Percentiles rank a stretch among this genome's conserved stretches.
Conservation (phyloP, 495 filamentous ascomycete species). For the Podospora australis region DNA sequence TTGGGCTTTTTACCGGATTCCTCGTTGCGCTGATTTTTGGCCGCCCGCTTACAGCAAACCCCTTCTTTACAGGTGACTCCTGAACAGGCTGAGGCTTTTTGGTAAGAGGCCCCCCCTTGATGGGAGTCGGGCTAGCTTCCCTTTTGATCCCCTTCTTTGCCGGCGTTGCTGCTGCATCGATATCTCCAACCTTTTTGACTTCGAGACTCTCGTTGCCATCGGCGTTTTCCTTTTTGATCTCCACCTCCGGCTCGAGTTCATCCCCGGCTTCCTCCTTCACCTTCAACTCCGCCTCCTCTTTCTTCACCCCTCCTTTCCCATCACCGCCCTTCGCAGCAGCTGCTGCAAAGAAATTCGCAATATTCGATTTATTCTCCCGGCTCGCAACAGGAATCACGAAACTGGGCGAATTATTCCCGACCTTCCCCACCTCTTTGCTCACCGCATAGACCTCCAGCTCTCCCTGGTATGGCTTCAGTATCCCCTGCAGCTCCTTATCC, state of each 20-base stretch:
- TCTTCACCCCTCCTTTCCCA: constrained; percentile 14
- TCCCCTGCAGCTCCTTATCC: constrained; percentile 67
- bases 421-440: constrained; percentile 84
- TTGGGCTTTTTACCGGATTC: constrained; percentile 29
- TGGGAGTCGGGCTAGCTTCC: too few relatives aligned
- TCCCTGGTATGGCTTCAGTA: constrained; percentile 70
- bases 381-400: constrained; percentile 80
- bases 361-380: constrained; percentile 81
- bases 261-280: constrained; percentile 11
- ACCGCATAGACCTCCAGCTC: constrained; percentile 84
- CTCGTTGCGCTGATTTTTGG: constrained; percentile 40
- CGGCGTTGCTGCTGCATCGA: constrained; percentile 5
- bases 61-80: constrained; percentile 40
- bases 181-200: constrained; percentile 6
- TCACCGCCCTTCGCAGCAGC: constrained; percentile 19
- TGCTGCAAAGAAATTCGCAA: constrained; percentile 83
- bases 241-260: constrained; percentile 23
- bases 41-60: constrained; percentile 22
- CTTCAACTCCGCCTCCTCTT: constrained; percentile 32
- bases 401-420: constrained; percentile 78
- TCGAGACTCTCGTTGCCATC: constrained; percentile 7
- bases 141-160: constrained; percentile 47
- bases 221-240: constrained; percentile 17
- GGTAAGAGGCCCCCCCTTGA: too few relatives aligned
- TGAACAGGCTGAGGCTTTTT: too few relatives aligned